These are phyloP conservation scores for Psidium friedrichsthalianum DNA, from an alignment of 345 rosid species.

Conservation along the genomic window DNA sequence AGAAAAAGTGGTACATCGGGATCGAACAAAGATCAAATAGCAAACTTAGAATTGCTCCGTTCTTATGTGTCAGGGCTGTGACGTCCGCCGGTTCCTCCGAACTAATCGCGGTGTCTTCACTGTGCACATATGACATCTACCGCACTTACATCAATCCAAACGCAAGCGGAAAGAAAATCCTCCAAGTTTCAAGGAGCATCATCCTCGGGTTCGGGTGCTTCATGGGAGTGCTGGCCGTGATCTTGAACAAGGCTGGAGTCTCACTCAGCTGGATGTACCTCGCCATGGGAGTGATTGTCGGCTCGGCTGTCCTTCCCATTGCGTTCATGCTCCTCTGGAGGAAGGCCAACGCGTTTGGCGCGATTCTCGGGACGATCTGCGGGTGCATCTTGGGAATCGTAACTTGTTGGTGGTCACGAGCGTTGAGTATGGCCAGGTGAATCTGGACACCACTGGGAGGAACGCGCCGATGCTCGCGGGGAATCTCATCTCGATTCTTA, in stretches of 20 bases:
- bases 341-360: constrained; percentile 78
- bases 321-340: constrained; percentile 92
- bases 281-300: constrained; percentile 82
- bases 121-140: constrained; percentile 84
- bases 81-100: constrained; percentile 91
- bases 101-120: constrained; percentile 82
- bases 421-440: constrained; percentile 50
- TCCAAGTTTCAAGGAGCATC: constrained; percentile 56
- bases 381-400: constrained; percentile 71
- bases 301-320: constrained; percentile 86
- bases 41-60: not conserved
- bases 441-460: constrained; percentile 66
- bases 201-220: constrained; percentile 83
- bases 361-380: constrained; percentile 49
- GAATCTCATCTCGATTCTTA: constrained; percentile 62
- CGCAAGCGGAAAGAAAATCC: constrained; percentile 64
- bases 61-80: constrained; percentile 57
- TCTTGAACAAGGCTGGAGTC: constrained; percentile 80
- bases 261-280: constrained; percentile 96
- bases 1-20: not conserved
- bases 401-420: constrained; percentile 55
- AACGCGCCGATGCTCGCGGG: constrained; percentile 92
- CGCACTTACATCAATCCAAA: constrained; percentile 78
- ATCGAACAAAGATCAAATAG: not conserved
- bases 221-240: constrained; percentile 89